Evolutionary conservation across 176 grass and related monocot species (phyloP).

Genomic region (Alloteropsis semialata): DNA sequence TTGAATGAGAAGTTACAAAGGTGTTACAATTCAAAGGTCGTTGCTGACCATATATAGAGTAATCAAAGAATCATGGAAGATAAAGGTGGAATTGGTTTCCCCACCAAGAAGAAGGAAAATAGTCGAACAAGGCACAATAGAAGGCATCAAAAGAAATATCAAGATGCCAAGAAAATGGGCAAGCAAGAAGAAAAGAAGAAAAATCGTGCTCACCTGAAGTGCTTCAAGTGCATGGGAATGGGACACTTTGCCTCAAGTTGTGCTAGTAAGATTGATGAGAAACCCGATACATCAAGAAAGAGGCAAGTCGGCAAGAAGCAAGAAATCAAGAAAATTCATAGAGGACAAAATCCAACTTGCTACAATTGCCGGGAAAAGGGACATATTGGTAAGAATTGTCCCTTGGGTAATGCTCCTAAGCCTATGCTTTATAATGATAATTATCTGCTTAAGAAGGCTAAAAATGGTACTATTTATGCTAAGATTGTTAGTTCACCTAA

Average conservation of each 20-base stretch:
- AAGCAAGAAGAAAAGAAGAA: background rate
- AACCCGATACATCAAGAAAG: background rate
- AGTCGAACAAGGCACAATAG: background rate
- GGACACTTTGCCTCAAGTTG: background rate
- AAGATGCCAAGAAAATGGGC: background rate
- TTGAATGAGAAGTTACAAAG: too few relatives aligned
- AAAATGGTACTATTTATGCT: background rate
- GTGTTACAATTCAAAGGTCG: too few relatives aligned
- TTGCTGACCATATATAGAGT: too few relatives aligned
- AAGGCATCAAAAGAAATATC: background rate
- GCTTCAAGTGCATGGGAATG: background rate
- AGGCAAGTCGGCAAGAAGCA: background rate
- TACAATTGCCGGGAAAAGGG: background rate
- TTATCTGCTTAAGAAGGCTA: background rate
- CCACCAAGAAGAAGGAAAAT: background rate
- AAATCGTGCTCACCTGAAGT: background rate
- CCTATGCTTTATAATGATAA: too few relatives aligned
- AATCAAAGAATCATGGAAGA: too few relatives aligned
- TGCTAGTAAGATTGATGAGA: background rate
- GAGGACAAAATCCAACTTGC: background rate
- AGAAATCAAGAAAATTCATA: background rate
- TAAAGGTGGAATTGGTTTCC: background rate
- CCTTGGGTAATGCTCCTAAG: background rate
- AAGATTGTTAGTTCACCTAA: background rate
- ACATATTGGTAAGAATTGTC: too few relatives aligned